Evolutionary conservation across 768 basidiomycete species (phyloP), one percentile per base, ranked within the genome.

Genomic region (Russula vinacea): DNA sequence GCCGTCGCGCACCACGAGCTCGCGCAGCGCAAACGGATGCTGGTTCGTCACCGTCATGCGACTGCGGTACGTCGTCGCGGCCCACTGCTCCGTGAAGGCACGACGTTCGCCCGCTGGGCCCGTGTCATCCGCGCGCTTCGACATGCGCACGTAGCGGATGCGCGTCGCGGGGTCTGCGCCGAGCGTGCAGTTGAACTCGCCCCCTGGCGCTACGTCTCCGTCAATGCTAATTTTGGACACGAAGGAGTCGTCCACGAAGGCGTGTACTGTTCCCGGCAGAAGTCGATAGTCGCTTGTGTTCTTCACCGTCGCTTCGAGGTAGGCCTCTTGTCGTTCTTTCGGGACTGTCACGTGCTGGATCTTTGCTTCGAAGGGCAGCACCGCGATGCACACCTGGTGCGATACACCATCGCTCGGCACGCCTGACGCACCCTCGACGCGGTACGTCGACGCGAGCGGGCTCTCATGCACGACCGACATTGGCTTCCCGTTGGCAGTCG

Each of bases 231-330:
- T 82, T 70, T 78, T 80, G 19, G 84, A 80, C 5, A 85, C 83
- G 69, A 80, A 84, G 56, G 77, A 77, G 61, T 84, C 83, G 68
- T 86, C 80, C 61, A 85, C 69, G 69, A 85, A 83, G 32, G 86
- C 80, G 62, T 73, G 79, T 44, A 84, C 80, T 0, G 77, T 74
- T 0, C 85, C 86, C 9, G 81, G 75, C 1, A 88, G 78, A 33
- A 87, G 74, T 32, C 79, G 74, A 67, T 84, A 84, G 56, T 83
- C 81, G 70, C 82, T 84, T 47, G 77, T 81, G 67, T 87, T 87
- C 71, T 81, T 80, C 57, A 86, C 79, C 0, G 33, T 66, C 39
- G 67, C 63, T 76, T 71, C 62, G 78, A 84, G 70, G 67, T 81
- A 86, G 9, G 81, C 83, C n/a, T 77, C 74, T 1, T 80, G 76